These are phyloP conservation scores for Mycena crocata DNA, from an alignment of 768 basidiomycete species.

Conservation along the genomic window DNA sequence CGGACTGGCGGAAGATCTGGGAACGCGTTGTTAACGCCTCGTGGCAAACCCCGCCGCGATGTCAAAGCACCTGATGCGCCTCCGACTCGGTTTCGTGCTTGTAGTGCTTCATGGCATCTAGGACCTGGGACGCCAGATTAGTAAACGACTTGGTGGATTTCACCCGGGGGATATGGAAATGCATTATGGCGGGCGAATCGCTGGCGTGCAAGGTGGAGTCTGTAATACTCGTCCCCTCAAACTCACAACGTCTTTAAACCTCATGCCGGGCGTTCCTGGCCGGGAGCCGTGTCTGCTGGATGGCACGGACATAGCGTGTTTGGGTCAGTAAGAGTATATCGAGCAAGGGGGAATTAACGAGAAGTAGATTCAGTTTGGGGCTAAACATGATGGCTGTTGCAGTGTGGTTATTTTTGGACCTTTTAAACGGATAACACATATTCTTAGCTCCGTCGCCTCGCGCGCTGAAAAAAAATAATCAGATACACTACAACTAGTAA, in stretches of 20 bases:
- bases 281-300: constrained; percentile 41
- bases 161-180: constrained; percentile 59
- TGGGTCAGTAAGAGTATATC: constrained; percentile 14
- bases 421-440: not conserved
- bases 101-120: constrained; percentile 73
- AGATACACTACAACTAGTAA: not conserved
- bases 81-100: constrained; percentile 88
- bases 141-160: constrained; percentile 50
- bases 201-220: constrained; percentile 9
- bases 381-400: constrained; percentile 16
- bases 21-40: constrained; percentile 18
- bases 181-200: constrained; percentile 48
- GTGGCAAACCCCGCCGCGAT: constrained; percentile 21
- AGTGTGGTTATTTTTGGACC: constrained; percentile 10
- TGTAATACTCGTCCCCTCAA: too few species aligned
- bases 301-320: constrained; percentile 22
- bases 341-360: not conserved
- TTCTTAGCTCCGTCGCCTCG: not conserved
- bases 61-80: constrained; percentile 76
- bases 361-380: not conserved
- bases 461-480: not conserved
- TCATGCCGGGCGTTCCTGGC: constrained; percentile 47
- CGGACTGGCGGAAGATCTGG: constrained; percentile 81
- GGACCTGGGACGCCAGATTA: constrained; percentile 69
- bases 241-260: constrained; percentile 58